Base-by-base conservation (phyloP, 495 filamentous ascomycete genomes). In the Podospora pseudopauciseta region DNA sequence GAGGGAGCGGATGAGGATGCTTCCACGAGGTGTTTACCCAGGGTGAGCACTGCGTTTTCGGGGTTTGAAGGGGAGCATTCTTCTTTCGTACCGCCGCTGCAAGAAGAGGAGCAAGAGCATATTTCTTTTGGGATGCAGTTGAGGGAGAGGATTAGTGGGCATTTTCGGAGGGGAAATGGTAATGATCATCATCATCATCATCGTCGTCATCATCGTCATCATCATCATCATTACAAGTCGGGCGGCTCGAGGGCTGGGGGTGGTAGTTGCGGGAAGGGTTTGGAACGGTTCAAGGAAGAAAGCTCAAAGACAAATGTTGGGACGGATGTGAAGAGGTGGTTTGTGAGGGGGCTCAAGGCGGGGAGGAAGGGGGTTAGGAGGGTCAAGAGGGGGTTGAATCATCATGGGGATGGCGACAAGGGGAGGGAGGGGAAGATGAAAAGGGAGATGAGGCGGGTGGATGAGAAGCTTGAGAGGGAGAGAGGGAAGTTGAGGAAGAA, bases 241-340 rank as follows among this genome's bases (percentile, higher is more conserved):
- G 6, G 55, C 13, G 6, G 55, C 13, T 58, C 55, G 55, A 49
- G 39, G 15, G 6, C 13, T 49, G 39, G 39, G 39, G 39, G 39
- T 13, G 39, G 39, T 49, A 13, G 39, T 13, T 5, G 39, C 2
- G 39, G 15, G 39, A 11, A 49, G 15, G 39, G 23, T 23, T 23
- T 23, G 23, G 23, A 23, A 1, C 23, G 23, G 23, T 23, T 23
- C 23, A 23, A 49, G 39, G 39, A 49, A 16, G 34, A 11, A 39
- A 39, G 3, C 6, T 6, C 34, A 11, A 16, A 11, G 13, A 49
- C 9, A 11, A 16, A 11, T 5, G 39, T 49, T 11, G 9, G 19
- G 1, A 44, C 67, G 53, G 72, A 72, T 58, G 72, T 72, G 65
- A 74, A 70, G 65, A 72, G 72, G 23, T 74, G 72, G 72, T 30